Evolutionary conservation across 2,329 filamentous ascomycete species (phyloP).

Genomic region (Biscogniauxia marginata): DNA sequence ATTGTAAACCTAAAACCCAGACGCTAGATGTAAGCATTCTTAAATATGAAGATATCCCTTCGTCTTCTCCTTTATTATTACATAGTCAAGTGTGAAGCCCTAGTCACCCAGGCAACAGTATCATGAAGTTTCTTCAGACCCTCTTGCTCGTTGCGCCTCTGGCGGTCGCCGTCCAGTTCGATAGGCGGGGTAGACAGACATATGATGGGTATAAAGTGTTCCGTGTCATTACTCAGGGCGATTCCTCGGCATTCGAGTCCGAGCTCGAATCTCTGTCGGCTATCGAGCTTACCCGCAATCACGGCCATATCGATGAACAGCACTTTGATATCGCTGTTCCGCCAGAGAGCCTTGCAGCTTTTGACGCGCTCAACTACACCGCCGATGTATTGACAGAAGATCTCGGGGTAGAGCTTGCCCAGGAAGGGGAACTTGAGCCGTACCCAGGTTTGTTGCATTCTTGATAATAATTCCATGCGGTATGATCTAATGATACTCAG

Average conservation of each 20-base stretch:
- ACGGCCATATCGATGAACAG: conserved; percentile 21
- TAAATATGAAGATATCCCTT: conserved; percentile 11
- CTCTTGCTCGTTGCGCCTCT: conserved; percentile 15
- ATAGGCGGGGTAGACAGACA: conserved; percentile 22
- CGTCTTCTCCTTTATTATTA: not conserved
- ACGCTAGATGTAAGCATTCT: not conserved
- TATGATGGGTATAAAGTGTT: conserved; percentile 39
- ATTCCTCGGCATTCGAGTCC: conserved; percentile 25
- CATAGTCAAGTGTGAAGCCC: not conserved
- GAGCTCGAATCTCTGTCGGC: conserved; percentile 29
- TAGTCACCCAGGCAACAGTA: not conserved
- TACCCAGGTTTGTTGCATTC: conserved; percentile 24
- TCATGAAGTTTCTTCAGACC: conserved; percentile 18
- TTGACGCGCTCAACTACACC: conserved; percentile 31
- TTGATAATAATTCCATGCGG: not conserved
- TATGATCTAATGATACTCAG: conserved; percentile 11
- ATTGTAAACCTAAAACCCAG: not conserved
- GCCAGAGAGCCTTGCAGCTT: conserved; percentile 30
- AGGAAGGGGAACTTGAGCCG: conserved; percentile 30
- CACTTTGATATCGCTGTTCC: conserved; percentile 36
- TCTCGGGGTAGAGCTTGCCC: conserved; percentile 32
- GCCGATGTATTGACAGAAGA: conserved; percentile 30
- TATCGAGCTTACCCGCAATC: conserved; percentile 29
- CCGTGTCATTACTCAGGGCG: conserved; percentile 28
- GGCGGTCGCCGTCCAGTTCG: conserved; percentile 3